A percentile compares a stretch with the other conserved stretches of the same genome.
Conservation (phyloP, 2,329 filamentous ascomycete genomes). For the Colletotrichum sp. region DNA sequence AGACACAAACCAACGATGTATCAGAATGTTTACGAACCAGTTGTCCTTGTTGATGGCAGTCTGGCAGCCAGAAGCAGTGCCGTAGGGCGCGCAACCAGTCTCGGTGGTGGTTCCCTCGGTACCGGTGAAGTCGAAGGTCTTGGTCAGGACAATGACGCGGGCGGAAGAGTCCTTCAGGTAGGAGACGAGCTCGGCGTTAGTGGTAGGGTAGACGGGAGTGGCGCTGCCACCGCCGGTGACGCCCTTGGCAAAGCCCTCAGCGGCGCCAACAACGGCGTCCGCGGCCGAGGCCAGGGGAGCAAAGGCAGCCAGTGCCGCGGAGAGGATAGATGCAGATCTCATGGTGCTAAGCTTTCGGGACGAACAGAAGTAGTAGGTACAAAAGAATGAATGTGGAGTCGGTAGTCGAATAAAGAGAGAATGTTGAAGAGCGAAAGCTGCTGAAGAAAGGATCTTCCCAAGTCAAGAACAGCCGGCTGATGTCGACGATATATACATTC, state of each 20-base stretch:
- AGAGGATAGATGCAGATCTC: conserved; percentile 6
- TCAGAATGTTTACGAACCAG: conserved; percentile 35
- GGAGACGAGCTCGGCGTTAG: conserved; percentile 59
- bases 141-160: conserved; percentile 63
- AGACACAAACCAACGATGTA: too few relatives aligned
- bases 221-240: conserved; percentile 66
- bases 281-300: conserved; percentile 15
- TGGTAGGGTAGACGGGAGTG: conserved; percentile 56
- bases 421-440: not conserved
- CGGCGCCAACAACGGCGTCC: conserved; percentile 37
- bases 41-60: conserved; percentile 63
- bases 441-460: not conserved
- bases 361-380: not conserved
- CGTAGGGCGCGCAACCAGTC: conserved; percentile 63
- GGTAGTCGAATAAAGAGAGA: conserved; percentile 7
- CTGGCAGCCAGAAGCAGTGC: conserved; percentile 53
- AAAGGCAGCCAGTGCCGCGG: conserved; percentile 18
- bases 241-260: conserved; percentile 50
- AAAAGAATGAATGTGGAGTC: conserved; percentile 8
- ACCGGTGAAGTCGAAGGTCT: conserved; percentile 60
- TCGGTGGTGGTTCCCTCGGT: conserved; percentile 57
- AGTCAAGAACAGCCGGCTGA: not conserved
- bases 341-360: not conserved
- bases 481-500: conserved; percentile 9
- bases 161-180: conserved; percentile 61